These are phyloP conservation scores for Verticillium nubilum DNA, from an alignment of 2,329 filamentous ascomycete species.

Conservation along the genomic window DNA sequence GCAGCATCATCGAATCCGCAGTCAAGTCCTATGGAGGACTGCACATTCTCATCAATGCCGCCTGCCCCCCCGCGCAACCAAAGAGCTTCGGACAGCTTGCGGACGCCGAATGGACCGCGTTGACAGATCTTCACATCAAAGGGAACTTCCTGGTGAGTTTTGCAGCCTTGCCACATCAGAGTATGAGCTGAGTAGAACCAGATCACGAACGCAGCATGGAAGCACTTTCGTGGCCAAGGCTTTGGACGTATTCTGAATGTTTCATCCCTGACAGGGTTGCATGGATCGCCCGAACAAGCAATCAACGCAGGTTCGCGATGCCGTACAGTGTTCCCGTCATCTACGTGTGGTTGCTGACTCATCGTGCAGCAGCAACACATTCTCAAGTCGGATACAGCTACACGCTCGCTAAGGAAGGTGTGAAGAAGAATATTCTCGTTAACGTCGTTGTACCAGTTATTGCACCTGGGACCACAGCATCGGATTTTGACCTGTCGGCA, in stretches of 20 bases:
- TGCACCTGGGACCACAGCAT: slow-evolving; percentile 79
- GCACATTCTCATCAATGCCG: slow-evolving; percentile 96
- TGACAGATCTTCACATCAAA: slow-evolving; percentile 86
- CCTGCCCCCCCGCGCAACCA: slow-evolving; percentile 84
- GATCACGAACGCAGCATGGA: slow-evolving; percentile 91
- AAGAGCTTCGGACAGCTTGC: slow-evolving; percentile 99
- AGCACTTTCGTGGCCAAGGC: slow-evolving; percentile 97
- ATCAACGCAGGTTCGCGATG: slow-evolving; percentile 72
- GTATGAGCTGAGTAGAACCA: slow-evolving; percentile 49
- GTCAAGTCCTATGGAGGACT: slow-evolving; percentile 78
- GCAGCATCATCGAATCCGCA: slow-evolving; percentile 87
- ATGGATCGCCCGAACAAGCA: slow-evolving; percentile 90
- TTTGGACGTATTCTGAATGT: slow-evolving; percentile 97
- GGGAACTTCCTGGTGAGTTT: slow-evolving; percentile 54
- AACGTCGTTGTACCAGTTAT: slow-evolving; percentile 95
- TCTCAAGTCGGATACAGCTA: slow-evolving; percentile 96
- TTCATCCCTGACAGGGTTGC: slow-evolving; percentile 89
- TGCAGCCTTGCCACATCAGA: background rate
- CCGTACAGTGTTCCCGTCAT: background rate
- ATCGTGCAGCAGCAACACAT: slow-evolving; percentile 71
- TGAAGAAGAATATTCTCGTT: slow-evolving; percentile 94
- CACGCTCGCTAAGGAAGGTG: slow-evolving; percentile 93
- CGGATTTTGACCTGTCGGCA: slow-evolving; percentile 93
- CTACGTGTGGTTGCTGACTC: slow-evolving; percentile 1
- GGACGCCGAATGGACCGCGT: slow-evolving; percentile 93